Base-by-base conservation (phyloP, 2,329 filamentous ascomycete genomes). In the Pseudogymnoascus sp. region DNA sequence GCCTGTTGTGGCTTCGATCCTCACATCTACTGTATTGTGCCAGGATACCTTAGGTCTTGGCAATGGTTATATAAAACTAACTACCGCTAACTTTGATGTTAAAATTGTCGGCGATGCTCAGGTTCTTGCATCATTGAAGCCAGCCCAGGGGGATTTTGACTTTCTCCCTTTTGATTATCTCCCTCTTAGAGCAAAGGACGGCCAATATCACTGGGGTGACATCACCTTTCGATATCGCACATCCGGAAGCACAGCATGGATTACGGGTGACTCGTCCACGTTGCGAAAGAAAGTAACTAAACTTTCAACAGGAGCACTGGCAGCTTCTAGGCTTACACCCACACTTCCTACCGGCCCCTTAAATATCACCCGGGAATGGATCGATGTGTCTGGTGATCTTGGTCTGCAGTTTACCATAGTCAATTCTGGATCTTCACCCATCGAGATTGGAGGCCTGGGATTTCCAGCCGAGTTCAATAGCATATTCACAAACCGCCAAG, bases 391-490 rank as follows among this genome's bases (percentile, higher is more conserved):
- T 0, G 78, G 77, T 1, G 81, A 84, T 64, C 69, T 86, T 1
- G 80, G 76, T 5, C 72, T 87, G 3, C 76, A 76, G 15, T 81
- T 85, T 69, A 83, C 78, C 1, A 67, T 85, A 19, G 75, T 74
- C 9, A 86, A 85, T 65, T 71, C 71, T 0, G 78, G 71, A 0
- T 67, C 68, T 0, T 66, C 69, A 0, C 64, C 73, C 0, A 63
- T 86, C 2, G 83, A 86, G 64, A 71, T 87, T 4, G 84, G 84
- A 1, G 80, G 80, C 59, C 74, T 86, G 1, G 84, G 83, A 0
- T 80, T 87, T 61, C 83, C 83, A 0, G 78, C 82, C 19, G 82
- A 84, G 69, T 84, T 86, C 74, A 86, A 86, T 73, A 86, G 81
- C 70, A 85, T 87, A 67, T 86, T 86, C 68, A 83, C 78, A 11